Evolutionary conservation across 139 green algal genomes (phyloP), one percentile per base, ranked within the genome.

Genomic region (Chlorella sp.): DNA sequence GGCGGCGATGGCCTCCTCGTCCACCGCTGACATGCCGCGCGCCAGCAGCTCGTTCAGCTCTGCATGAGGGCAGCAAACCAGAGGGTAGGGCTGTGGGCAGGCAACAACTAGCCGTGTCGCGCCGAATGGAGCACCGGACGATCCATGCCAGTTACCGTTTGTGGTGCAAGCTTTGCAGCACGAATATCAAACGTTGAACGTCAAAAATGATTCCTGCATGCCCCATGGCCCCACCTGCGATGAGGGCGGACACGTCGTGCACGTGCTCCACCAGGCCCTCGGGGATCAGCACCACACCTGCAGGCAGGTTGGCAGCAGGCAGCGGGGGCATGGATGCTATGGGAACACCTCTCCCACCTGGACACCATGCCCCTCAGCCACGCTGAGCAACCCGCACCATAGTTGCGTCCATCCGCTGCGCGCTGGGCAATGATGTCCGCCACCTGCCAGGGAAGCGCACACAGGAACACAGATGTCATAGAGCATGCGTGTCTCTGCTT

Each of bases 201-300:
- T n/a, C 16, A 62, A 28, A 40, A 81, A 32, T 1, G 30, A 43
- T 41, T 38, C n/a, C n/a, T n/a, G n/a, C n/a, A n/a, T n/a, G n/a
- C n/a, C n/a, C n/a, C n/a, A n/a, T n/a, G 3, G 43, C 62, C n/a
- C 62, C 78, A 84, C 81, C 81, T 44, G 69, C n/a, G 30, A 90
- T 82, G 32, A 90, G 84, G 20, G 73, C 19, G 0, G 87, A 85
- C 7, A 94, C 60, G 9, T 94, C 80, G 62, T 82, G 85, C 51
- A 93, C 80, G 58, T 86, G 75, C 76, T 95, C 88, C 22, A 95
- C 83, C n/a, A 95, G 87, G 0, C 92, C 92, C 83, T 95, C 92
- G 0, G 92, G 92, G 24, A 95, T 46, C 34, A 95, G 82, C 17
- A 94, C 76, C 54, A 95, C 88, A 38, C 51, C 51, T 60, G 51